Evolutionary conservation across 331 rosid genomes (phyloP), one percentile per base, ranked within the genome.

Genomic region (Rosa hybrid): DNA sequence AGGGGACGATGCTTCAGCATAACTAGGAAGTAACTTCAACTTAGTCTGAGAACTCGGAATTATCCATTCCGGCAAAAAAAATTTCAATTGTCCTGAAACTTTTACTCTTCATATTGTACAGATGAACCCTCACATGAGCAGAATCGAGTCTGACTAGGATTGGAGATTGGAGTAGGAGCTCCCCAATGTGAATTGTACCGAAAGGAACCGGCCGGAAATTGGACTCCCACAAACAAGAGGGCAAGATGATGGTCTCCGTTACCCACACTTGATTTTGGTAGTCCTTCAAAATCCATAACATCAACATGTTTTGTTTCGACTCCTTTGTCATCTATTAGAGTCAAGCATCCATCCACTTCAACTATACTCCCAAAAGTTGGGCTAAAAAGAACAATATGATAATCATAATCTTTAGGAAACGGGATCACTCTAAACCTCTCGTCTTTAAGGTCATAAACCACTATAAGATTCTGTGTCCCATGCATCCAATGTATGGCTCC

Each of bases 401-500:
- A 73, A 1, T 73, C 16, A n/a, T 73, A 73, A 20, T 73, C 49
- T 73, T 73, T 23, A 34, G 77, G 65, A 39, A 73, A 42, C 34
- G 65, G 77, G 77, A 73, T 53, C 30, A 21, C 65, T 51, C 49
- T 73, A 60, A 73, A 73, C 17, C 39, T 74, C 68, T 54, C 51
- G n/a, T 54, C 68, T 54, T 51, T 13, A 18, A 53, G 48, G 49
- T 53, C 13, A 4, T 51, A 73, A 34, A 73, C 77, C 30, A 6
- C 65, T 3, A 54, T 54, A 12, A 74, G 39, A 12, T 74, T 39
- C 39, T 74, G 50, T 3, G 13, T 74, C 8, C 68, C 39, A 12
- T 39, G 68, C 18, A 53, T 27, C 78, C 78, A 74, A 39, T 74
- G 51, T 12, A 74, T n/a, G 78, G 68, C 67, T n/a, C 53, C 78